Evolutionary conservation across 768 basidiomycete genomes (phyloP).

Genomic region (Amyloporia xantha): DNA sequence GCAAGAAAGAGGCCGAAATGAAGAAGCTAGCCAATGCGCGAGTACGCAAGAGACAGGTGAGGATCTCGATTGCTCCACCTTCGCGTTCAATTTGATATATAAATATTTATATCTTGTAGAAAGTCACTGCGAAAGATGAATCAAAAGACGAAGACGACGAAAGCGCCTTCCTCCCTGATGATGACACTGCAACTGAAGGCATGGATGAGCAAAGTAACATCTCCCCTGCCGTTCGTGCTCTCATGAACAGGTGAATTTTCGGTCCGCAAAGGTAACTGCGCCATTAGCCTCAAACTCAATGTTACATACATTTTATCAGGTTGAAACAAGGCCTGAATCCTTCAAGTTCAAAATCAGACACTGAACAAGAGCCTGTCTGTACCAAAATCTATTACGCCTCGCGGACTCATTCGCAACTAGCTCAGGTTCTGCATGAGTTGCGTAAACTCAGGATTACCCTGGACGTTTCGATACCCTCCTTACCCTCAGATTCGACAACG

Average conservation of each 20-base stretch:
- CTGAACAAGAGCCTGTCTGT: slow-evolving; percentile 52
- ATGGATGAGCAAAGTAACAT: slow-evolving; percentile 42
- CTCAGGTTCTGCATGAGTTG: slow-evolving; percentile 86
- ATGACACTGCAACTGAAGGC: slow-evolving; percentile 21
- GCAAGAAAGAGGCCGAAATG: slow-evolving; percentile 55
- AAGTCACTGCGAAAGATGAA: slow-evolving; percentile 10
- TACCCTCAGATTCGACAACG: neutral
- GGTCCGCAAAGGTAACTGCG: no score
- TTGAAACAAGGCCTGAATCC: neutral
- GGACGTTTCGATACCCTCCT: slow-evolving; percentile 22
- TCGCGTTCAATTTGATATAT: neutral
- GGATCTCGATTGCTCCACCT: no score
- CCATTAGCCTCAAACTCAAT: no score
- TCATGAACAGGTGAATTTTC: slow-evolving; percentile 68
- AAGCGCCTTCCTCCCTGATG: slow-evolving; percentile 68
- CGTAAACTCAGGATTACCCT: slow-evolving; percentile 53
- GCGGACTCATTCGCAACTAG: slow-evolving; percentile 90
- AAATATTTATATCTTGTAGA: slow-evolving; percentile 7
- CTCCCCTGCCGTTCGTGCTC: slow-evolving; percentile 68
- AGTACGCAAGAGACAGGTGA: slow-evolving; percentile 55
- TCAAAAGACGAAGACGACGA: slow-evolving; percentile 46
- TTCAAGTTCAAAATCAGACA: slow-evolving; percentile 19
- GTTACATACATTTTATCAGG: neutral
- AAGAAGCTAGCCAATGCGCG: slow-evolving; percentile 47
- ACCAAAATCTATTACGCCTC: slow-evolving; percentile 93